Conservation (phyloP, 2,329 filamentous ascomycete genomes). For the Sporothrix humicola region DNA sequence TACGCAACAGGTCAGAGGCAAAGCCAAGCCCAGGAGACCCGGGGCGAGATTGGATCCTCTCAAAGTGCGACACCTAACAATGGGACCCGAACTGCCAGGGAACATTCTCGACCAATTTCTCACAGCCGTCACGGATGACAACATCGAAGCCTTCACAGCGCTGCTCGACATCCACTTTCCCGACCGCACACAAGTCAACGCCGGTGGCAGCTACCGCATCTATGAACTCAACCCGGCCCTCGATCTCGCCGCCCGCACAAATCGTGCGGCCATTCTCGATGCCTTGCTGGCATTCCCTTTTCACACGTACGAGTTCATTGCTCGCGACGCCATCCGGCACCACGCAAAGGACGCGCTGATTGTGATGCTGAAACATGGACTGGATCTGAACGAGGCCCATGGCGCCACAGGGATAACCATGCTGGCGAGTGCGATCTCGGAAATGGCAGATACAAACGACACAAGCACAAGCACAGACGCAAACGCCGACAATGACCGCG, state of each 20-base stretch:
- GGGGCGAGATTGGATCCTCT: too few relatives aligned
- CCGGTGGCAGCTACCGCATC: conserved; percentile 9
- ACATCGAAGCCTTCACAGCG: not conserved
- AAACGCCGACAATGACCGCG: not conserved
- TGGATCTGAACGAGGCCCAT: conserved; percentile 5
- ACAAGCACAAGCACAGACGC: not conserved
- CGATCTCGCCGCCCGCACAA: not conserved
- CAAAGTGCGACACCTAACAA: too few relatives aligned
- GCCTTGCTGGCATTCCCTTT: conserved; percentile 15
- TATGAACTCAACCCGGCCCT: conserved; percentile 1
- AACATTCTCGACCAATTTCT: conserved; percentile 10
- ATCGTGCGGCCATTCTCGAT: not conserved
- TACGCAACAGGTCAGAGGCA: too few relatives aligned
- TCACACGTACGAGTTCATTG: conserved; percentile 7
- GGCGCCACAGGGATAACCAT: too few relatives aligned
- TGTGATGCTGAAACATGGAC: conserved; percentile 13
- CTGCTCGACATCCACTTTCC: conserved; percentile 17
- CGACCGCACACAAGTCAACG: not conserved
- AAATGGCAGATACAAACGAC: too few relatives aligned
- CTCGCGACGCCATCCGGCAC: conserved; percentile 14
- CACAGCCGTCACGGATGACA: conserved; percentile 11
- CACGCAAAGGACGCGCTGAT: conserved; percentile 1
- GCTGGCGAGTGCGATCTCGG: too few relatives aligned
- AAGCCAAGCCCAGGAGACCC: too few relatives aligned
- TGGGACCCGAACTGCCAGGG: not conserved